Conservation (phyloP, 2,329 filamentous ascomycete species). For the Fusarium marasasianum region DNA sequence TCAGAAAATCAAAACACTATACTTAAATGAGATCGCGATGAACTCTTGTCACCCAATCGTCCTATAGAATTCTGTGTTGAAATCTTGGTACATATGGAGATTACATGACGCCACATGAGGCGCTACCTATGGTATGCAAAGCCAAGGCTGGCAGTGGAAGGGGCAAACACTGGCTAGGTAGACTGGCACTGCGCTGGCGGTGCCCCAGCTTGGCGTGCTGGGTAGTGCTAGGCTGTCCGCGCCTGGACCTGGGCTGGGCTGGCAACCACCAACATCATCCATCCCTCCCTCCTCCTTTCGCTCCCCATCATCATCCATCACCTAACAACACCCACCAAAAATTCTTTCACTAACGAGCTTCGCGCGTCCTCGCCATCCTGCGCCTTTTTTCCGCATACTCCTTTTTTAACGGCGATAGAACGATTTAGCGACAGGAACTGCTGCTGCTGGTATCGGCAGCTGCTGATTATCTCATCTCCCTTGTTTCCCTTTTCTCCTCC, state of each 20-base stretch:
- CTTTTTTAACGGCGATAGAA: conserved; percentile 17
- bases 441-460: conserved; percentile 37
- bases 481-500: conserved; percentile 27
- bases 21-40: neutral
- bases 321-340: conserved; percentile 37
- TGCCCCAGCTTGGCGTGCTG: neutral
- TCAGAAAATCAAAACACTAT: neutral
- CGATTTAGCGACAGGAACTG: conserved; percentile 24
- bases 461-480: conserved; percentile 25
- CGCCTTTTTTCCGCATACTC: neutral
- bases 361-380: conserved; percentile 1
- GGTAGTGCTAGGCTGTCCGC: neutral
- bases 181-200: conserved; percentile 7
- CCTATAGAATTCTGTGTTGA: neutral
- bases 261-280: conserved; percentile 31
- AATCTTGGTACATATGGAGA: neutral
- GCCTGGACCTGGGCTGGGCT: neutral
- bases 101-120: conserved; percentile 32
- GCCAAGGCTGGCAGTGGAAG: conserved; percentile 20
- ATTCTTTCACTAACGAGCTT: conserved; percentile 30
- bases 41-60: neutral
- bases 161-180: neutral
- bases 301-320: conserved; percentile 37
- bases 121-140: conserved; percentile 26
- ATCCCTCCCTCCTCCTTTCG: conserved; percentile 33